Conservation (phyloP, 202 grass and related monocot genomes). For the Schoenoplectus tabernaemontani region DNA sequence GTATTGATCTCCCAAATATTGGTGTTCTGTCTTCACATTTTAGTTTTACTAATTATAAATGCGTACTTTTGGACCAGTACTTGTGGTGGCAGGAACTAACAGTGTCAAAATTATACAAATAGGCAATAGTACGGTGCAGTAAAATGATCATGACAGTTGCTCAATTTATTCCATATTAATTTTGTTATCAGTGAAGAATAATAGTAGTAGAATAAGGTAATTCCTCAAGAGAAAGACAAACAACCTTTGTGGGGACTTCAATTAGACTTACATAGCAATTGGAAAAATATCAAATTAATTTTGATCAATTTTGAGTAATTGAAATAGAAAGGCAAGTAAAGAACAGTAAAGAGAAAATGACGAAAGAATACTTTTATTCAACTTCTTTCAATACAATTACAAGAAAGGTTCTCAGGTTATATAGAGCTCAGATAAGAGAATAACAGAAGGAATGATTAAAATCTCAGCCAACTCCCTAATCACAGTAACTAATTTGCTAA, state of each 20-base stretch:
- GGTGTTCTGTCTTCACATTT: background rate
- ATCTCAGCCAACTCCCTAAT: no score
- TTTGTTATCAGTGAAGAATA: background rate
- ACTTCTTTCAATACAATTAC: no score
- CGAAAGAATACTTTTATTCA: no score
- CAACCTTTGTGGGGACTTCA: background rate
- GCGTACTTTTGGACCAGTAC: background rate
- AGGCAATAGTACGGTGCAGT: background rate
- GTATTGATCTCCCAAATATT: background rate
- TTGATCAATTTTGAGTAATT: no score
- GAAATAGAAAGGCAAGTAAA: no score
- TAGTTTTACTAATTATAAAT: background rate
- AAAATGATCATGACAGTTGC: background rate
- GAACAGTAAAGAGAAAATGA: no score
- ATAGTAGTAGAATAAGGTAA: background rate
- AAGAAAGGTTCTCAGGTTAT: no score
- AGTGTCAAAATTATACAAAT: background rate
- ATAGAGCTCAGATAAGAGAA: no score
- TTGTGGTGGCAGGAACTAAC: background rate
- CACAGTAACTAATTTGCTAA: no score
- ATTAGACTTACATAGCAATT: background rate
- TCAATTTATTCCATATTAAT: background rate
- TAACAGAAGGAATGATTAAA: no score
- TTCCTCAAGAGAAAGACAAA: background rate
- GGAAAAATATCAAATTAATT: no score